Evolutionary conservation across 139 green algal genomes (phyloP).

Genomic region (Micractinium sp.): DNA sequence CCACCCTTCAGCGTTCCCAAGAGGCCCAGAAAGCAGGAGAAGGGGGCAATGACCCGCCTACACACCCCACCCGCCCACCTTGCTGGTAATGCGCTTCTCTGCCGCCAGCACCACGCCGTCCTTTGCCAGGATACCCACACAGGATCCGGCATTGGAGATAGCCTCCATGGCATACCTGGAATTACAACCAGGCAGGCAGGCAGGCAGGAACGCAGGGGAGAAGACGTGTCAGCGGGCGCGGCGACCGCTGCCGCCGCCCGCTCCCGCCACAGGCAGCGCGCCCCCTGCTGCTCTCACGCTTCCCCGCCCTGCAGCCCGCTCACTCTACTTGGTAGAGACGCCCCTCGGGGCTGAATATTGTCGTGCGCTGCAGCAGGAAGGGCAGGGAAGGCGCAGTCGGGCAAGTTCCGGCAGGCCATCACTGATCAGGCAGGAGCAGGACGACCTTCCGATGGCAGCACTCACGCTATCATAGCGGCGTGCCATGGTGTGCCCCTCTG

Average conservation of each 20-base stretch:
- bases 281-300: not conserved
- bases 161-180: constrained; percentile 97
- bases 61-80: constrained; percentile 57
- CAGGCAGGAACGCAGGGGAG: no score
- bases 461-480: constrained; percentile 26
- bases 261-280: not conserved
- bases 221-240: not conserved
- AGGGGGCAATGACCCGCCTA: not conserved
- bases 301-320: not conserved
- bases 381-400: not conserved
- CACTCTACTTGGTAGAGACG: constrained; percentile 94
- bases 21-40: not conserved
- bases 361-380: constrained; percentile 1
- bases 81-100: constrained; percentile 99
- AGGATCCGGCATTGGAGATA: constrained; percentile 96
- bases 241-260: not conserved
- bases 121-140: constrained; percentile 89
- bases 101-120: constrained; percentile 95
- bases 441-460: not conserved
- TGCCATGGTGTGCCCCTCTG: constrained; percentile 11
- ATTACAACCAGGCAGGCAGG: not conserved
- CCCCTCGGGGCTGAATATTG: constrained; percentile 95
- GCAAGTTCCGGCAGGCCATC: not conserved
- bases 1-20: not conserved
- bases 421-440: no score